Evolutionary conservation across 2,329 filamentous ascomycete species (phyloP).

Genomic region (Xylaria sp.): DNA sequence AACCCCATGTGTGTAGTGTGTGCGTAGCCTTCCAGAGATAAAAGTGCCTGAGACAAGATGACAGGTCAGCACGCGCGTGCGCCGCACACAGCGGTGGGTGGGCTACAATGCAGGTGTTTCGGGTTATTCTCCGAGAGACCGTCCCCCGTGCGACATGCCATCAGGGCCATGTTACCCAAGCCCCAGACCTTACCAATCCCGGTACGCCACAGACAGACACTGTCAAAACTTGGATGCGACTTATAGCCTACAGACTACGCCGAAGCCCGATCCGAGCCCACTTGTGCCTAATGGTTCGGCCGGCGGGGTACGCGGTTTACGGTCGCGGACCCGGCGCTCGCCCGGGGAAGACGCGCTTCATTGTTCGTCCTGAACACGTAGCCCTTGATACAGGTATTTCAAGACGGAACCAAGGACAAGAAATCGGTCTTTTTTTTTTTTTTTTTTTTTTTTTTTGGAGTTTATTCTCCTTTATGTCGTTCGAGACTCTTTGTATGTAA

Average conservation of each 20-base stretch:
- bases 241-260: background rate
- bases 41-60: background rate
- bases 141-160: constrained; percentile 1
- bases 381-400: background rate
- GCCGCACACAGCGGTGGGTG: background rate
- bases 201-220: background rate
- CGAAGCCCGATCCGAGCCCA: background rate
- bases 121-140: background rate
- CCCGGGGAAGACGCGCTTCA: background rate
- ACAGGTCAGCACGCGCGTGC: background rate
- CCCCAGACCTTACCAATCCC: background rate
- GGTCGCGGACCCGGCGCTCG: background rate
- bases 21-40: background rate
- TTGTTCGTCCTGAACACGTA: background rate
- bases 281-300: background rate
- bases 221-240: too few species aligned
- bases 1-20: background rate
- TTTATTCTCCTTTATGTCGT: too few species aligned
- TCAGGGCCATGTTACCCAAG: constrained; percentile 2
- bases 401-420: background rate
- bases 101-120: background rate
- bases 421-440: background rate
- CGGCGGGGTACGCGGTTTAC: background rate
- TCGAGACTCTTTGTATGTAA: too few species aligned
- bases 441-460: background rate